These are phyloP conservation scores for Apiotrichum porosum DNA, from an alignment of 1,284 basidiomycete species.

Conservation along the genomic window DNA sequence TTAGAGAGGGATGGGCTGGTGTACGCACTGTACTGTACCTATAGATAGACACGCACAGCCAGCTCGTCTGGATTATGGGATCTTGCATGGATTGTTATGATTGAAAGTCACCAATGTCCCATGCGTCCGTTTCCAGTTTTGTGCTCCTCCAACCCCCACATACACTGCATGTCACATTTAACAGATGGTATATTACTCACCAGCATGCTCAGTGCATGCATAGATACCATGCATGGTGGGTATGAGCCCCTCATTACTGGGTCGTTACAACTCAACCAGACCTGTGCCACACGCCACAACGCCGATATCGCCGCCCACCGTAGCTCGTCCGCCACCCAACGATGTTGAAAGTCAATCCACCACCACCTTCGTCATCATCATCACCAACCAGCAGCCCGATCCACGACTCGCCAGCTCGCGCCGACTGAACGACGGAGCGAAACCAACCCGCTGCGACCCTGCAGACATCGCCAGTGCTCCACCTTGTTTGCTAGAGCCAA, in stretches of 20 bases:
- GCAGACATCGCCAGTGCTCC: too few species aligned
- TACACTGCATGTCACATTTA: background rate
- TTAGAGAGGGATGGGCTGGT: background rate
- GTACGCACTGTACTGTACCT: constrained; percentile 1
- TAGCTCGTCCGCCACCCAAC: constrained; percentile 2
- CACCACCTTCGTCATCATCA: background rate
- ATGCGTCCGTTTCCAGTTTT: background rate
- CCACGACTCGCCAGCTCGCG: background rate
- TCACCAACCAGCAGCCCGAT: background rate
- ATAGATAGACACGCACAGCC: background rate
- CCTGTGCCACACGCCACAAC: background rate
- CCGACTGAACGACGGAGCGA: background rate
- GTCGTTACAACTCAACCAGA: background rate
- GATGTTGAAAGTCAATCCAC: background rate
- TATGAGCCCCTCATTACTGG: too few species aligned
- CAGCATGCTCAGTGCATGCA: background rate
- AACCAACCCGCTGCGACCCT: too few species aligned
- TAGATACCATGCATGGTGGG: background rate
- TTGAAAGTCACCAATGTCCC: too few species aligned
- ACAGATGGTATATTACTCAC: background rate
- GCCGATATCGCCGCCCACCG: background rate
- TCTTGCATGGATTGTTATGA: background rate
- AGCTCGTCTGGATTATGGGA: too few species aligned
- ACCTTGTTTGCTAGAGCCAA: too few species aligned
- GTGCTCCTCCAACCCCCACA: background rate